These are phyloP conservation scores for Penicillium sp. DNA, from an alignment of 2,329 filamentous ascomycete species.

Conservation along the genomic window DNA sequence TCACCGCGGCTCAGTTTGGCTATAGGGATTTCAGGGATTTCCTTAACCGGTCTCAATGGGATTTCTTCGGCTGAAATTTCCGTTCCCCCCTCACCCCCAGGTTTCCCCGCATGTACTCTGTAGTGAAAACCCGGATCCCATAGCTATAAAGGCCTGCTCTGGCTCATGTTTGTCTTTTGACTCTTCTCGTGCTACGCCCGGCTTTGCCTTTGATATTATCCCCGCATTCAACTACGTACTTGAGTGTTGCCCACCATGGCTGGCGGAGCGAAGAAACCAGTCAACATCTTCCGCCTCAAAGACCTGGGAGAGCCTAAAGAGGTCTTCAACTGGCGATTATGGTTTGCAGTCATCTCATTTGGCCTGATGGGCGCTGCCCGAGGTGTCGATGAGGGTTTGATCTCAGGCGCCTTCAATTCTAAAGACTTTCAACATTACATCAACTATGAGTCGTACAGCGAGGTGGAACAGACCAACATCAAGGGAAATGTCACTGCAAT, in stretches of 20 bases:
- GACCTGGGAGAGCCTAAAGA: conserved; percentile 65
- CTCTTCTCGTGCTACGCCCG: not conserved
- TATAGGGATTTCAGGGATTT: not conserved
- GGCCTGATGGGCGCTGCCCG: conserved; percentile 73
- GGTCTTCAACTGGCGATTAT: conserved; percentile 73
- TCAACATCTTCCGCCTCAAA: conserved; percentile 58
- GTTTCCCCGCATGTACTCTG: conserved; percentile 3
- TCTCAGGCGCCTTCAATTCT: conserved; percentile 68
- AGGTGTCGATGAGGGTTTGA: conserved; percentile 77
- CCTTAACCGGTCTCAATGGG: not conserved
- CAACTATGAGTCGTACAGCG: conserved; percentile 53
- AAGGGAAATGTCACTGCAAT: conserved; percentile 76
- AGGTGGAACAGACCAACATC: conserved; percentile 60
- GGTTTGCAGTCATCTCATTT: conserved; percentile 72
- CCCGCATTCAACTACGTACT: not conserved
- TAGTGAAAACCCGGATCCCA: not conserved
- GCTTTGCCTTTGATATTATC: not conserved
- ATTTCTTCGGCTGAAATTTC: not conserved
- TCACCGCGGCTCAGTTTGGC: not conserved
- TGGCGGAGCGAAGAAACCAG: conserved; percentile 46
- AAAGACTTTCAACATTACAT: conserved; percentile 61
- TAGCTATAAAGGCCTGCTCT: conserved; percentile 3
- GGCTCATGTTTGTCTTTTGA: not conserved
- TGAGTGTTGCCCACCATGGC: conserved; percentile 25
- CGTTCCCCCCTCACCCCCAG: not conserved